Evolutionary conservation across 257 asterid genomes (phyloP).

Genomic region (Solanum sejunctum): DNA sequence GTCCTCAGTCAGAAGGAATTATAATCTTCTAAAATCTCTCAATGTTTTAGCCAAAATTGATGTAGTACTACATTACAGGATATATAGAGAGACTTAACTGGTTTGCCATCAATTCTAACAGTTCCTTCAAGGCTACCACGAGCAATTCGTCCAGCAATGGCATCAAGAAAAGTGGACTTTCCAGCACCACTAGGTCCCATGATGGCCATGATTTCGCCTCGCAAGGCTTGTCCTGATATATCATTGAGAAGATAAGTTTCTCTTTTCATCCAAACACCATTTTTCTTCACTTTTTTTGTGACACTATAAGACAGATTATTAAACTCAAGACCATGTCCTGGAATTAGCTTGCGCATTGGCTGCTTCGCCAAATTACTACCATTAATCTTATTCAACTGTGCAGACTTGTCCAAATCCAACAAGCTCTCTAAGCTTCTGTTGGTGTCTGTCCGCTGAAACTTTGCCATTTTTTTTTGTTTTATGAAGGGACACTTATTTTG

Average conservation of each 20-base stretch:
- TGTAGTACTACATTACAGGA: too few relatives aligned
- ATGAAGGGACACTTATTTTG: neutral
- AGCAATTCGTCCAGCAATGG: slow-evolving; percentile 78
- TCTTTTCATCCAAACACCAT: slow-evolving; percentile 59
- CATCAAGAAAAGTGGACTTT: slow-evolving; percentile 79
- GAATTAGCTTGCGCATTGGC: slow-evolving; percentile 32
- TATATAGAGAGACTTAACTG: slow-evolving; percentile 20
- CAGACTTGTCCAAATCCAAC: slow-evolving; percentile 43
- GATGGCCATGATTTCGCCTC: slow-evolving; percentile 76
- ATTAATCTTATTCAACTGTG: slow-evolving; percentile 11
- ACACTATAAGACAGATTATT: slow-evolving; percentile 58
- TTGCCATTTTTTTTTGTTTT: slow-evolving; percentile 17
- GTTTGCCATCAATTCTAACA: slow-evolving; percentile 74
- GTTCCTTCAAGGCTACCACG: slow-evolving; percentile 83
- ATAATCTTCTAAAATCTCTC: neutral
- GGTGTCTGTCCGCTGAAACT: slow-evolving; percentile 13
- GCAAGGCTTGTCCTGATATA: slow-evolving; percentile 70
- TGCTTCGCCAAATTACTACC: slow-evolving; percentile 7
- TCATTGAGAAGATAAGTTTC: slow-evolving; percentile 67
- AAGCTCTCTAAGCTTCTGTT: slow-evolving; percentile 46
- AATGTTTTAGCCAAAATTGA: neutral
- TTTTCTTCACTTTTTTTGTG: slow-evolving; percentile 54
- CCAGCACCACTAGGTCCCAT: slow-evolving; percentile 96
- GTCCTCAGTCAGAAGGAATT: neutral
- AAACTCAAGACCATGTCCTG: slow-evolving; percentile 79